These are phyloP conservation scores for Iris macrosiphon DNA, from an alignment of 106 monocot genomes.

Conservation along the genomic window DNA sequence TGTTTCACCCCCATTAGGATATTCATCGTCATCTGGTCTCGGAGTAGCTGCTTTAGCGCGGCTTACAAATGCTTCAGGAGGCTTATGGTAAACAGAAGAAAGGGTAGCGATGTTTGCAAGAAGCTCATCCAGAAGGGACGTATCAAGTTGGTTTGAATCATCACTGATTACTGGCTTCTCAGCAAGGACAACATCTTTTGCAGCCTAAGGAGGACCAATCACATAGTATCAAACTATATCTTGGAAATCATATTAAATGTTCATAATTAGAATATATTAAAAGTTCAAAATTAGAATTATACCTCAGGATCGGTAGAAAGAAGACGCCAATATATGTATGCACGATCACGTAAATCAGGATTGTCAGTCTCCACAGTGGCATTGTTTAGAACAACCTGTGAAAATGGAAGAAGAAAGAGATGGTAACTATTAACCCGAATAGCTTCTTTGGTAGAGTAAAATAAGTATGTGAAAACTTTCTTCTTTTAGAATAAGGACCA, in stretches of 20 bases:
- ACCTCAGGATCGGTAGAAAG: constrained; percentile 99
- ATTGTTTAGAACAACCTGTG: constrained; percentile 92
- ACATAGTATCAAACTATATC: too few relatives aligned
- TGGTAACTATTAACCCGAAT: too few relatives aligned
- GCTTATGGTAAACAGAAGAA: constrained; percentile 97
- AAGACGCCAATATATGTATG: constrained; percentile 99
- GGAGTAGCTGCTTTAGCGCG: constrained; percentile 62
- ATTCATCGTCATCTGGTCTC: constrained; percentile 73
- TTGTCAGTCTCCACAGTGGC: constrained; percentile 99
- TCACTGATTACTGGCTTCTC: constrained; percentile 99
- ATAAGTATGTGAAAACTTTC: too few relatives aligned
- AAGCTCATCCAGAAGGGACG: constrained; percentile 96
- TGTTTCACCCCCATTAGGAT: constrained; percentile 52
- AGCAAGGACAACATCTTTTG: constrained; percentile 97
- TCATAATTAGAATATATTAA: not conserved
- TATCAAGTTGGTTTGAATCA: constrained; percentile 84
- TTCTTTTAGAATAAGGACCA: too few relatives aligned
- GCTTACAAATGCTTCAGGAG: constrained; percentile 90
- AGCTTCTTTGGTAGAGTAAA: too few relatives aligned
- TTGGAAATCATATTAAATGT: too few relatives aligned
- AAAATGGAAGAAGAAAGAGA: too few relatives aligned
- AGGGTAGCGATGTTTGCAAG: constrained; percentile 95
- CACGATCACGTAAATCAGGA: constrained; percentile 95
- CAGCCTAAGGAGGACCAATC: constrained; percentile 51
- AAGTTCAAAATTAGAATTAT: constrained; percentile 2